Conservation (phyloP, 2,329 filamentous ascomycete species). For the Sporothrix phasma region DNA sequence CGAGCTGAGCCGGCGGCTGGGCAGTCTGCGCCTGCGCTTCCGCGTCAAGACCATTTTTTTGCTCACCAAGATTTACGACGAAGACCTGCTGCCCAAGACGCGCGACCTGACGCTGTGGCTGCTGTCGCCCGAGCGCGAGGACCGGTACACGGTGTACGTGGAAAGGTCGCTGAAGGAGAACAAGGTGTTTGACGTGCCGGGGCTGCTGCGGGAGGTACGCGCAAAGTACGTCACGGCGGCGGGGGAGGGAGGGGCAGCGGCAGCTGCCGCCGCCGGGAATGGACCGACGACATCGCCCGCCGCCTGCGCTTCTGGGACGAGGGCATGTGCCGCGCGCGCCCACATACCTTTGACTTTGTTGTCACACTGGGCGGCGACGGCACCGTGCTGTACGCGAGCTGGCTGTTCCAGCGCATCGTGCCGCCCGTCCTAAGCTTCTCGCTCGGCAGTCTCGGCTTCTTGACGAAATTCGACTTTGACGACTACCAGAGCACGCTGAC, state of each 20-base stretch:
- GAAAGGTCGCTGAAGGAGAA: slow-evolving; percentile 65
- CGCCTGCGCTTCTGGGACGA: slow-evolving; percentile 77
- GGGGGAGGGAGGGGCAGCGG: slow-evolving; percentile 23
- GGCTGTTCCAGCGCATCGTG: slow-evolving; percentile 92
- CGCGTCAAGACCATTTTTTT: slow-evolving; percentile 77
- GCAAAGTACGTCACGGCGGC: slow-evolving; percentile 31
- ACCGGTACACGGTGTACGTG: slow-evolving; percentile 69
- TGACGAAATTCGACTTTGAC: slow-evolving; percentile 93
- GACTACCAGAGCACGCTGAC: slow-evolving; percentile 59
- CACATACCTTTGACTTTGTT: slow-evolving; percentile 88
- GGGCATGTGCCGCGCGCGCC: slow-evolving; percentile 63
- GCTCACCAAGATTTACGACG: slow-evolving; percentile 85
- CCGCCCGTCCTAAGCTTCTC: slow-evolving; percentile 87
- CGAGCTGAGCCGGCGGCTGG: slow-evolving; percentile 76
- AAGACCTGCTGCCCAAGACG: slow-evolving; percentile 66
- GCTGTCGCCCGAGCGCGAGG: slow-evolving; percentile 56
- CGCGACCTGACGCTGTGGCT: slow-evolving; percentile 73
- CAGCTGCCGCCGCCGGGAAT: slow-evolving; percentile 14
- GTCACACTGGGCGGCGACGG: slow-evolving; percentile 89
- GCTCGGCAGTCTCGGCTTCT: slow-evolving; percentile 81
- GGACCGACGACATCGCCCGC: slow-evolving; percentile 28
- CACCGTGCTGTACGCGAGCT: slow-evolving; percentile 93
- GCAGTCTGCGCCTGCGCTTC: slow-evolving; percentile 72
- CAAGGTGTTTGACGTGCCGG: slow-evolving; percentile 61
- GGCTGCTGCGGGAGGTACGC: slow-evolving; percentile 54